phyloP scores from a whole-genome alignment of 257 asterid genomes.

The Plectranthus barbatus region DNA sequence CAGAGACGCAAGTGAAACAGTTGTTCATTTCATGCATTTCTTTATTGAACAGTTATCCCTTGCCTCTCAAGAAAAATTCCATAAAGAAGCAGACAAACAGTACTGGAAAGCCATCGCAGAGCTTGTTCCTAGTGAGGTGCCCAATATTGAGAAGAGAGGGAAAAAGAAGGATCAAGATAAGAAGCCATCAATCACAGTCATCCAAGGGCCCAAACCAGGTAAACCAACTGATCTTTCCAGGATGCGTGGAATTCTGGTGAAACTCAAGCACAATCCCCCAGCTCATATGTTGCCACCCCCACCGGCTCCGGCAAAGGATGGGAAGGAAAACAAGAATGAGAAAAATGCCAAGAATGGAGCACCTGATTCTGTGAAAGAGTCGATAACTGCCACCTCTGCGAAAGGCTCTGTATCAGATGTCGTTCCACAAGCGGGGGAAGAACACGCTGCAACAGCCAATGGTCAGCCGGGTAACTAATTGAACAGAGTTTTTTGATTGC shows the following conservation, averaged over 20 bases:
- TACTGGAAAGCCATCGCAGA: constrained; percentile 97
- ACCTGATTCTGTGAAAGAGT: constrained; percentile 27
- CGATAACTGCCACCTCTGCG: constrained; percentile 25
- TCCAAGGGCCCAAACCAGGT: constrained; percentile 98
- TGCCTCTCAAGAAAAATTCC: constrained; percentile 73
- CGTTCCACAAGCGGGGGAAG: constrained; percentile 32
- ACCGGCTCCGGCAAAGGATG: constrained; percentile 65
- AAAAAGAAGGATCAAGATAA: constrained; percentile 91
- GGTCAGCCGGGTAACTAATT: constrained; percentile 31
- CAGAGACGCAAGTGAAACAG: background rate
- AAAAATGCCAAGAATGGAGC: constrained; percentile 25
- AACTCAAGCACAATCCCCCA: constrained; percentile 94
- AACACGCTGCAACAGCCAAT: constrained; percentile 27
- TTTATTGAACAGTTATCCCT: constrained; percentile 36
- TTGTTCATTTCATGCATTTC: constrained; percentile 2
- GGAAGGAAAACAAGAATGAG: constrained; percentile 37
- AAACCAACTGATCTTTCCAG: constrained; percentile 96
- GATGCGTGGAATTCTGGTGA: constrained; percentile 86
- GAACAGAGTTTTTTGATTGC: constrained; percentile 1
- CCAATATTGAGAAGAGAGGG: constrained; percentile 75
- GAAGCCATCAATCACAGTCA: constrained; percentile 70
- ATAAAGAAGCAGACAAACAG: constrained; percentile 89
- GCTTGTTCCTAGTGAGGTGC: constrained; percentile 83
- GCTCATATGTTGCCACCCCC: constrained; percentile 95
- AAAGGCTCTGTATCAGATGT: constrained; percentile 37